Evolutionary conservation across 306 rosid genomes (phyloP).

Genomic region (Hylodesmum podocarpum): DNA sequence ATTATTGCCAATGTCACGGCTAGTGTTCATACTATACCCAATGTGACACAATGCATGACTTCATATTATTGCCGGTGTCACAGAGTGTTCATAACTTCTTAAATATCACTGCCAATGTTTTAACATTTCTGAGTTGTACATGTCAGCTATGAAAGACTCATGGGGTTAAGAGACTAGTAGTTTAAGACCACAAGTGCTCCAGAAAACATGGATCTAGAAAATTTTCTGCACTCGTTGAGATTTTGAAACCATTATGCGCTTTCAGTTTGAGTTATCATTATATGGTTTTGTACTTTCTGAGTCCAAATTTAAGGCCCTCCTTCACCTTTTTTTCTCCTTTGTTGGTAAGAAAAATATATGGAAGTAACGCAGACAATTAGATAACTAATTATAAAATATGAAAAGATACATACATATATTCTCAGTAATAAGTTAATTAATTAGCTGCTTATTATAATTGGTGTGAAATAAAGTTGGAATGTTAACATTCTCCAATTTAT

Average conservation of each 20-base stretch:
- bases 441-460: too few relatives aligned
- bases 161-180: constrained; percentile 1
- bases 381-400: too few relatives aligned
- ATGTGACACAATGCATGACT: background rate
- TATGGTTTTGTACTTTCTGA: constrained; percentile 24
- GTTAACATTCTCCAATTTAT: background rate
- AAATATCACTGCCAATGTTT: background rate
- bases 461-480: too few relatives aligned
- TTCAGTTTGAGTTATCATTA: constrained; percentile 19
- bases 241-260: constrained; percentile 6
- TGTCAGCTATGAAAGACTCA: background rate
- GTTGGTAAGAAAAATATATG: too few relatives aligned
- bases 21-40: constrained; percentile 2
- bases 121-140: background rate
- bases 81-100: background rate
- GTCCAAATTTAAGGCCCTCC: constrained; percentile 22
- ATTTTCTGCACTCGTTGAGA: background rate
- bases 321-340: background rate
- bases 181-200: constrained; percentile 9
- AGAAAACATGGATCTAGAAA: background rate
- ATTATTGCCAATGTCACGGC: constrained; percentile 24
- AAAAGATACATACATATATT: too few relatives aligned
- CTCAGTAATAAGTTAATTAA: too few relatives aligned
- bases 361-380: too few relatives aligned
- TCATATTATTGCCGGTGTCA: background rate